phyloP scores from a whole-genome alignment of 345 rosid genomes.

The Noccaea caerulescens region DNA sequence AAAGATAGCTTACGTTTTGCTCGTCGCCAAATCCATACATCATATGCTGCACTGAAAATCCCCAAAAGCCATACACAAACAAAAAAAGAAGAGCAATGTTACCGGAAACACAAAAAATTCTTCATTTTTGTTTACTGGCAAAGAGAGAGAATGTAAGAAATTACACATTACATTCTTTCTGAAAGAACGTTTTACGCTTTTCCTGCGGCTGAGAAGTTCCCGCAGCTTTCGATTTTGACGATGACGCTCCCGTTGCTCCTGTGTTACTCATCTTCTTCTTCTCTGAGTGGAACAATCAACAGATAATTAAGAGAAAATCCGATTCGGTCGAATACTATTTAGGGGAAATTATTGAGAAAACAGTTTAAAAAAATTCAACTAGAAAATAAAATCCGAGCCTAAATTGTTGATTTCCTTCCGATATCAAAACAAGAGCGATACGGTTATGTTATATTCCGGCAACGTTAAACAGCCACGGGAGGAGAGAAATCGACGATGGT shows the following conservation, averaged over 20 bases:
- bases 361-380: conserved; percentile 1
- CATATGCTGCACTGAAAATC: conserved; percentile 84
- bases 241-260: conserved; percentile 41
- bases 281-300: neutral
- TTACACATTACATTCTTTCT: conserved; percentile 68
- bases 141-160: neutral
- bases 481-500: conserved; percentile 1
- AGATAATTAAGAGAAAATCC: neutral
- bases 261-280: conserved; percentile 13
- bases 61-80: neutral
- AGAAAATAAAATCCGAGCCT: neutral
- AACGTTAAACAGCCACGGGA: neutral
- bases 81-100: neutral
- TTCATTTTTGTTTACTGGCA: neutral
- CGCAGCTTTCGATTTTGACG: conserved; percentile 63
- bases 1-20: conserved; percentile 60
- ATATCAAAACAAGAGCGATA: neutral
- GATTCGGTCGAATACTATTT: conserved; percentile 5
- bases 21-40: conserved; percentile 97
- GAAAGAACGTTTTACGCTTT: conserved; percentile 84
- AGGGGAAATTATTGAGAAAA: neutral
- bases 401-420: no score
- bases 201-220: conserved; percentile 75
- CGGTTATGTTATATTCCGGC: conserved; percentile 3
- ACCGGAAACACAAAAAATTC: neutral